phyloP scores from a whole-genome alignment of 305 asterid genomes.

The Vinca major region DNA sequence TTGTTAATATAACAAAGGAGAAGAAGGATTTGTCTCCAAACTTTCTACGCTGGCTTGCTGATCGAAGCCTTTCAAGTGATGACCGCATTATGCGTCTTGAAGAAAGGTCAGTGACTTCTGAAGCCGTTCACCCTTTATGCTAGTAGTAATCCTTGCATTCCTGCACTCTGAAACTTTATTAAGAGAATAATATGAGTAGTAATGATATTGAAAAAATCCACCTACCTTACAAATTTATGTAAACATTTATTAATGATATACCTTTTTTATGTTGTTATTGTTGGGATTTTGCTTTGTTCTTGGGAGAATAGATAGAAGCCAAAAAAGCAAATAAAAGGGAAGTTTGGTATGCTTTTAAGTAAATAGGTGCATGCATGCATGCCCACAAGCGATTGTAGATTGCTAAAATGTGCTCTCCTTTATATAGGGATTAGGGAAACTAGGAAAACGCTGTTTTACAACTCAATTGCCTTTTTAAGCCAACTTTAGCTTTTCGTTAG shows the following conservation, averaged over 20 bases:
- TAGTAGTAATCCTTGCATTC: not conserved
- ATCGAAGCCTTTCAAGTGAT: conserved; percentile 66
- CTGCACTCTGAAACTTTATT: not conserved
- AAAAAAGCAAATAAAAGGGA: not conserved
- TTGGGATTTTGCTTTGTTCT: too few relatives aligned
- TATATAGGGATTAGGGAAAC: not conserved
- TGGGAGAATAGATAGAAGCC: not conserved
- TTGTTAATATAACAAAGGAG: conserved; percentile 56
- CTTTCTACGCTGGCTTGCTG: conserved; percentile 70
- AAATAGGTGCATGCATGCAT: conserved; percentile 4
- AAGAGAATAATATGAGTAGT: not conserved
- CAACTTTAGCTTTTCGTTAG: not conserved
- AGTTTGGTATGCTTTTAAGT: not conserved
- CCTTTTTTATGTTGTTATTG: not conserved
- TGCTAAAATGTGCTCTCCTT: not conserved
- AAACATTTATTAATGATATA: not conserved
- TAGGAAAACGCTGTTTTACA: not conserved
- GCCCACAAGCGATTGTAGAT: not conserved
- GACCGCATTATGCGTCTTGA: conserved; percentile 66
- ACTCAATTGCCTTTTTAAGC: not conserved
- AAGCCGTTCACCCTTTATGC: not conserved
- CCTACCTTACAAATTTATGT: not conserved
- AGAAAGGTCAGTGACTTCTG: conserved; percentile 59
- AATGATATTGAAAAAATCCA: not conserved
- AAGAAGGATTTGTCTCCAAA: conserved; percentile 51